Conservation (phyloP, 169 alveolate species). For the Toxoplasma gondii region DNA sequence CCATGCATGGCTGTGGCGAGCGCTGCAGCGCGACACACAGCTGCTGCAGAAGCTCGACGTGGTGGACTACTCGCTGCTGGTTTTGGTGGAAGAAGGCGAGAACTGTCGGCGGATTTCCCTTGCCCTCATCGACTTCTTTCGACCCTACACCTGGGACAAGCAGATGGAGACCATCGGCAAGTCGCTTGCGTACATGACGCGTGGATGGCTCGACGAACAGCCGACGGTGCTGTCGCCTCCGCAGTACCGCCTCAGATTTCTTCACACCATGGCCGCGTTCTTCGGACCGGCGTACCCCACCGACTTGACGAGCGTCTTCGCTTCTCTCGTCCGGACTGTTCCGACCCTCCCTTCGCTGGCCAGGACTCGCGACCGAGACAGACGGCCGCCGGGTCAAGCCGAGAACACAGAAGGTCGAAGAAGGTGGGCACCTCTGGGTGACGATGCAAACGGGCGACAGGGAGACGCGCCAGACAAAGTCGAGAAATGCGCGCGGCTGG, state of each 20-base stretch:
- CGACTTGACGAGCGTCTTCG: background rate
- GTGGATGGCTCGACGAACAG: constrained; percentile 27
- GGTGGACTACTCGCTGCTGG: constrained; percentile 70
- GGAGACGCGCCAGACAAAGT: background rate
- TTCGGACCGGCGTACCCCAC: constrained; percentile 45
- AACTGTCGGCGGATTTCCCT: background rate
- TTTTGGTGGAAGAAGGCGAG: constrained; percentile 45
- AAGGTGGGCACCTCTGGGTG: background rate
- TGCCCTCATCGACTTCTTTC: constrained; percentile 58
- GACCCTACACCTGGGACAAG: constrained; percentile 70
- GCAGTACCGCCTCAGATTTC: constrained; percentile 44
- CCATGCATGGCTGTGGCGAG: background rate
- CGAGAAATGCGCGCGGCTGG: background rate
- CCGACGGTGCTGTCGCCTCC: constrained; percentile 67
- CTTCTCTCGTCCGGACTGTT: background rate
- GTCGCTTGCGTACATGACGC: constrained; percentile 49
- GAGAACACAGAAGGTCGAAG: background rate
- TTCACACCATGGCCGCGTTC: constrained; percentile 29
- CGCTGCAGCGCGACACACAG: constrained; percentile 45
- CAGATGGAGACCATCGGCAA: constrained; percentile 65
- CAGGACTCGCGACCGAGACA: background rate
- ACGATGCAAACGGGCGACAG: background rate
- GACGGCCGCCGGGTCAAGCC: background rate
- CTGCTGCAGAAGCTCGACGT: constrained; percentile 57
- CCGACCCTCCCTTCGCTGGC: background rate